A percentile compares a stretch with the other conserved stretches of the same genome.
Conservation (phyloP, 1,284 basidiomycete genomes). For the Moesziomyces globuligerus region DNA sequence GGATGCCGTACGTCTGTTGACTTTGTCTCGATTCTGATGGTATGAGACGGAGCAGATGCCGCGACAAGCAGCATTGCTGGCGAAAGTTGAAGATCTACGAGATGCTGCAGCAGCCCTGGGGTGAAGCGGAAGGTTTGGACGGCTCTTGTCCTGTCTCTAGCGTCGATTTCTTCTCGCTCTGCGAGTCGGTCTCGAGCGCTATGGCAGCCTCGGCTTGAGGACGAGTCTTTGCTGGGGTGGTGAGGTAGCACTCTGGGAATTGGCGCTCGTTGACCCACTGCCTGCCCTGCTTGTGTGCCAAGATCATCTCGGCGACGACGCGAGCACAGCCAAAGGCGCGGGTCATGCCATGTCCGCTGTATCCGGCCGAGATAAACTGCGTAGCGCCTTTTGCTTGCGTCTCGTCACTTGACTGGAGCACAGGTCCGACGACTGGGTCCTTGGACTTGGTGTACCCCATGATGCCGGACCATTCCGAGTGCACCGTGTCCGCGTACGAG, state of each 20-base stretch:
- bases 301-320: slow-evolving; percentile 75
- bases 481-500: slow-evolving; percentile 71
- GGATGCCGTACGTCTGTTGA: too few relatives aligned
- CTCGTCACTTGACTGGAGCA: too few relatives aligned
- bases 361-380: slow-evolving; percentile 81
- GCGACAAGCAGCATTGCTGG: too few relatives aligned
- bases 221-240: neutral
- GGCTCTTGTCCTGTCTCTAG: neutral
- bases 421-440: slow-evolving; percentile 75
- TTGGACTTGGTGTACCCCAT: slow-evolving; percentile 78
- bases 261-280: slow-evolving; percentile 73
- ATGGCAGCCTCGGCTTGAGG: too few relatives aligned
- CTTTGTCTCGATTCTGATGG: too few relatives aligned
- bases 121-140: too few relatives aligned
- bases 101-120: neutral
- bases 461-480: slow-evolving; percentile 78
- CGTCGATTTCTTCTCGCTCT: neutral
- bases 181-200: neutral
- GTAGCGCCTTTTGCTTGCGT: slow-evolving; percentile 62
- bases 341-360: slow-evolving; percentile 83
- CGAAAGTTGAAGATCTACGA: too few relatives aligned
- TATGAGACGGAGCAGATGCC: too few relatives aligned
- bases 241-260: slow-evolving; percentile 64
- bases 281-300: slow-evolving; percentile 71
- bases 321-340: slow-evolving; percentile 75